Evolutionary conservation across 208 protist species (phyloP).

Genomic region (Acanthamoeba lenticulata): DNA sequence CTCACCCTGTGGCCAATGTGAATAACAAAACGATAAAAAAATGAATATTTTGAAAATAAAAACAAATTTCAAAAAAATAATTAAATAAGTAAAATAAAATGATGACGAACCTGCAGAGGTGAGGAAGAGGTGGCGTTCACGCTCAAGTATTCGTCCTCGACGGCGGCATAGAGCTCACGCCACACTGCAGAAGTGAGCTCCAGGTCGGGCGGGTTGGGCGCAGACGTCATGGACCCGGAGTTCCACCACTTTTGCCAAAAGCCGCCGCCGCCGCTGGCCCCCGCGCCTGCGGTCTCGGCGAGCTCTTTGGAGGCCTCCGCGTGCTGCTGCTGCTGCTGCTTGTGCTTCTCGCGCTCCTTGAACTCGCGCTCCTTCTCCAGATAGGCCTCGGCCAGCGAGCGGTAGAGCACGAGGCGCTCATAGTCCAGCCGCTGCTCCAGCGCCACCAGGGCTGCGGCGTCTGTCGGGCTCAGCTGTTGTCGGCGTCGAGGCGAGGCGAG

Average conservation of each 20-base stretch:
- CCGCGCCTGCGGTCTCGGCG: neutral
- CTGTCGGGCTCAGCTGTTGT: neutral
- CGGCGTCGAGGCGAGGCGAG: no score
- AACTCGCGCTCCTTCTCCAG: slow-evolving; percentile 48
- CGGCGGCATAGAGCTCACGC: slow-evolving; percentile 45
- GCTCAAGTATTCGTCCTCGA: slow-evolving; percentile 55
- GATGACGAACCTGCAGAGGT: no score
- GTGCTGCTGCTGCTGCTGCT: no score
- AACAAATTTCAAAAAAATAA: no score
- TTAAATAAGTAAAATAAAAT: no score
- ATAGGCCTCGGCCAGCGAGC: slow-evolving; percentile 58
- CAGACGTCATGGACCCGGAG: neutral
- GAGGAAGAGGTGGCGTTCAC: no score
- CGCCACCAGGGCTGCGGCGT: neutral
- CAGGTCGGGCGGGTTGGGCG: neutral
- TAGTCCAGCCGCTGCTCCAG: slow-evolving; percentile 54
- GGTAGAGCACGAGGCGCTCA: slow-evolving; percentile 53
- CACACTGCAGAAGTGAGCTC: slow-evolving; percentile 61
- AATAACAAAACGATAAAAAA: no score
- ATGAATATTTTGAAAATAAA: no score
- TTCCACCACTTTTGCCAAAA: slow-evolving; percentile 29
- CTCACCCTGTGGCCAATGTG: no score
- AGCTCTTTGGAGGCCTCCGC: no score
- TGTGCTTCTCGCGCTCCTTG: slow-evolving; percentile 1
- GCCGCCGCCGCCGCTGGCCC: neutral